Base-by-base conservation (phyloP, 768 basidiomycete species). In the Pholiota conissans region DNA sequence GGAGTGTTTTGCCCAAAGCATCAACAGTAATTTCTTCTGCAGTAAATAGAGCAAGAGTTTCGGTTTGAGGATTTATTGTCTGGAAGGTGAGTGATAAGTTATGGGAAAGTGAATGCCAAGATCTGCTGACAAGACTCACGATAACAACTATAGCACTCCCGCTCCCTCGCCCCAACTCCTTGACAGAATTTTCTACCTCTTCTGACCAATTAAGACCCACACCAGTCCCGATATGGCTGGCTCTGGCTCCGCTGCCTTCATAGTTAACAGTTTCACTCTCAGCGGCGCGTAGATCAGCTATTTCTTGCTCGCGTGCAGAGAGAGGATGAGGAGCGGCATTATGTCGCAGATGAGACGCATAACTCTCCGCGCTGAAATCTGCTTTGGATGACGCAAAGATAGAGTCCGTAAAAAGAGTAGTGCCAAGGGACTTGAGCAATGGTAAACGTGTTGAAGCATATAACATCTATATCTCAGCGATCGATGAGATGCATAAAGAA, bases 361-460 rank as follows among this genome's bases (percentile, higher is more conserved):
- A 95, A 0, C 90, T 85, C 47, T 82, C 81, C 0, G 85, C 74
- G 3, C 84, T 86, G 52, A 90, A 64, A 62, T 92, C 88, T 11
- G 73, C 74, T 68, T 85, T 90, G 52, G 82, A 79, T 0, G 90
- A 92, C 1, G 92, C 92, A 66, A 90, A 92, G n/a, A 95, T 73
- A 34, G 81, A 79, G 68, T 90, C 86, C 2, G 80, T 80, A 71
- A 94, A 91, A 29, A 83, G 70, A 16, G 84, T 76, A 2, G 93
- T 86, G 42, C 91, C 91, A 3, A 95, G 79, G n/a, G 80, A 76
- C 69, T 84, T 91, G 27, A 85, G 78, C 20, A 95, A 78, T 16
- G 85, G 79, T 22, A 78, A 76, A 42, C 91, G 84, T 0, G 88
- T 87, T 3, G 93, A 88, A 20, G 93, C 91, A 71, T 94, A 95